Base-by-base conservation (phyloP, 1,284 basidiomycete species). In the Cutaneotrichosporon spelunceum region DNA sequence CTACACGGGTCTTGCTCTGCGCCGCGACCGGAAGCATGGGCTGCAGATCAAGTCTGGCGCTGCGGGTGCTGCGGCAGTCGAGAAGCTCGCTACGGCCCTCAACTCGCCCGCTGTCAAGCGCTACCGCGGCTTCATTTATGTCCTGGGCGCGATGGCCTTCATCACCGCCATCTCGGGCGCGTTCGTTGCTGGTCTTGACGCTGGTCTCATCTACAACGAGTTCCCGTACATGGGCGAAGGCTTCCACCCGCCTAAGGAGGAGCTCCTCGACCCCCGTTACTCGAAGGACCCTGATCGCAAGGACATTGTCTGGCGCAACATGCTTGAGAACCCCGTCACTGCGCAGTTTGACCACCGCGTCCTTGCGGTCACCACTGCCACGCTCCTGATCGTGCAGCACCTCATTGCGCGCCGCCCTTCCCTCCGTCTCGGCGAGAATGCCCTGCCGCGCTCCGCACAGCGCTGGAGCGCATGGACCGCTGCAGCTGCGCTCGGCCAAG, bases 321-420 rank as follows among this genome's bases (percentile, higher is more conserved):
- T 98, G 56, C 86, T 96, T 65, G 95, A 98, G 79, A 99, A 99
- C 76, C 96, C 96, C 4, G 94, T 91, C 10, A 97, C 96, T 0
- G 94, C 95, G 10, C 96, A 99, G 78, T 95, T 98, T 71, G 86
- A 99, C 75, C 96, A 99, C 78, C 88, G 96, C 42, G 83, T 93
- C 50, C 83, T 99, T 53, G 90, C 92, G 16, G 87, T 86, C 50
- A 87, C 90, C 0, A 94, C 93, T 0, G 93, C 95, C 76, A 59
- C 85, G 24, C 83, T 85, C 42, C 88, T 89, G 16, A 80, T 86
- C 1, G 73, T 85, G 1, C 81, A 95, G 30, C 93, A 84, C 69
- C 79, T 83, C 81, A 49, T 86, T 83, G 62, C 84, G 79, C 67
- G 78, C 78, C 82, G 73, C 14, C 82, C 85, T 1, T 78, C 82